Base-by-base conservation (phyloP, 352 stramenopile genomes). In the Phytophthora syringae region DNA sequence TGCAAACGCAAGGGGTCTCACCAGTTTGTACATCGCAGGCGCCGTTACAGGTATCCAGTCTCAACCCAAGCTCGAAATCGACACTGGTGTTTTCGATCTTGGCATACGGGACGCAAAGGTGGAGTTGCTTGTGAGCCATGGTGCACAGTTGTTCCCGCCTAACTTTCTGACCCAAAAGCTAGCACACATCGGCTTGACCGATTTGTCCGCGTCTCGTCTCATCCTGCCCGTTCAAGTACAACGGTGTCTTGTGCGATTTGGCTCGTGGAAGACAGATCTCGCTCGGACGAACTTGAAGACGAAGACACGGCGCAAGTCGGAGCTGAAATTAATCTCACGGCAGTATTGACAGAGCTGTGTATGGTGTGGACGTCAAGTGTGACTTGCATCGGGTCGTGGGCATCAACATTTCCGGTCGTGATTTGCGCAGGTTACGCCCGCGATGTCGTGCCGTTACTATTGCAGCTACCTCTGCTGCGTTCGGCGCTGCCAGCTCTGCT, bases 371-470 rank as follows among this genome's bases (percentile, higher is more conserved):
- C 63, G 27, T 7, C 51, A 18, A 36, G 44, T 20, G 52, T 48
- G 5, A 20, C 7, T 4, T 72, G 44, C 21, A 18, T 21, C 0
- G 51, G 37, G 1, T 47, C 36, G 9, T 60, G 36, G 43, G 7
- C 6, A 2, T 34, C 56, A 30, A 28, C 64, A 12, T 20, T 70
- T 7, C 27, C 50, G 13, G 59, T 71, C 45, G 9, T 68, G 2
- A 70, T 67, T 15, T 71, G 42, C 9, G 40, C 50, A 15, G 67
- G 67, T 12, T 75, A 72, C 44, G 51, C 43, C 2, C 53, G 52
- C 30, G 67, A 75, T 3, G 9, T 64, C 4, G 39, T 71, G 20
- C 55, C 67, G 11, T 52, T 75, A 1, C 61, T 75, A 1, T 28
- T 75, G 18, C 42, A 52, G 30, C 45, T 71, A 1, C 55, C 55